Percentiles rank a stretch among this genome's conserved stretches.
phyloP scores from a whole-genome alignment of 177 flowering plant genomes.

The Vitis hybrid region DNA sequence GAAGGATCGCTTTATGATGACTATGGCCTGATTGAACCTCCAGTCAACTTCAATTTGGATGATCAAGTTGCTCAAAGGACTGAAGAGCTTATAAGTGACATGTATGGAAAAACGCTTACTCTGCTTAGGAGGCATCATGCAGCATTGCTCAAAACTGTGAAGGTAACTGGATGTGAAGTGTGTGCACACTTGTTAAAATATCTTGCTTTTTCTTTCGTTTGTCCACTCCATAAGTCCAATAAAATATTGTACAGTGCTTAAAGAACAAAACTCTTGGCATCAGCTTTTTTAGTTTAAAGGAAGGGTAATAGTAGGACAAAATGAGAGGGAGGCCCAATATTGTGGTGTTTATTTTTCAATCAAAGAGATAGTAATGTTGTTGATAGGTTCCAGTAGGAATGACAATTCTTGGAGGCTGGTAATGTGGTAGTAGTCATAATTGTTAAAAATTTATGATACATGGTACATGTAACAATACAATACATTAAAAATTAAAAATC shows the following conservation, averaged over 20 bases:
- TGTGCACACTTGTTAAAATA: not conserved
- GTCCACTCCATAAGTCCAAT: not conserved
- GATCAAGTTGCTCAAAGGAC: slow-evolving; percentile 76
- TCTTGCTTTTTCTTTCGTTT: not conserved
- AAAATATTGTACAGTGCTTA: not conserved
- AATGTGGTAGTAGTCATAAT: too few relatives aligned
- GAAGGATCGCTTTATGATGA: slow-evolving; percentile 88
- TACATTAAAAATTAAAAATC: too few relatives aligned
- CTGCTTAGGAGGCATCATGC: slow-evolving; percentile 74
- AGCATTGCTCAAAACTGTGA: slow-evolving; percentile 86
- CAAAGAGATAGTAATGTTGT: too few relatives aligned
- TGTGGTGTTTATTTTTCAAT: too few relatives aligned
- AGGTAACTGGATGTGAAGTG: slow-evolving; percentile 42
- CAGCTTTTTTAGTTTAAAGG: too few relatives aligned
- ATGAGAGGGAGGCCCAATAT: too few relatives aligned
- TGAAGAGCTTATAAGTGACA: slow-evolving; percentile 57
- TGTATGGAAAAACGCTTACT: slow-evolving; percentile 64
- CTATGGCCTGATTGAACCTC: slow-evolving; percentile 73
- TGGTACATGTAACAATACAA: too few relatives aligned
- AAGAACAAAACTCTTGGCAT: too few relatives aligned
- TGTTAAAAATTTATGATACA: too few relatives aligned
- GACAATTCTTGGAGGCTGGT: too few relatives aligned
- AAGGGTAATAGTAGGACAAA: too few relatives aligned
- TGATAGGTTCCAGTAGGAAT: too few relatives aligned
- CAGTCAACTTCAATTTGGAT: slow-evolving; percentile 75